A percentile compares a stretch with the other conserved stretches of the same genome.
Conservation (phyloP, 176 grass and related monocot genomes). For the Eleusine coracana region DNA sequence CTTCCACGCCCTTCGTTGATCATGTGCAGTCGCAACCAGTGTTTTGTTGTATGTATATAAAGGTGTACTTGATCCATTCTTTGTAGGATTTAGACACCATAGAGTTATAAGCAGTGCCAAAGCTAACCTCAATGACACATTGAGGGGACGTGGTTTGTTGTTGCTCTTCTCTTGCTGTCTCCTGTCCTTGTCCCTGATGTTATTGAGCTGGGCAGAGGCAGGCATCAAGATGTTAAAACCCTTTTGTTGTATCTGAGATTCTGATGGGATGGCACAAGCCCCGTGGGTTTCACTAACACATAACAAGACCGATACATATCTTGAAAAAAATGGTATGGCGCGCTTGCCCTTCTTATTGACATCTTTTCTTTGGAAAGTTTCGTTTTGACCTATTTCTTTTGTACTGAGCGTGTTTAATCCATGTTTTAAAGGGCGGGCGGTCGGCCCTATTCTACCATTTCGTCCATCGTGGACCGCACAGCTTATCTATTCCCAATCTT, state of each 20-base stretch:
- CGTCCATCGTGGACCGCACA: too few relatives aligned
- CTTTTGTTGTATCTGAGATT: slow-evolving; percentile 33
- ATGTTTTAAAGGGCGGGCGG: too few relatives aligned
- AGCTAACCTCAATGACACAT: slow-evolving; percentile 49
- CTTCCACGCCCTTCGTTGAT: slow-evolving; percentile 47
- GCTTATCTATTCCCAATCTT: too few relatives aligned
- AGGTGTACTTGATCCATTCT: slow-evolving; percentile 84
- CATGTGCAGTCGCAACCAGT: slow-evolving; percentile 60
- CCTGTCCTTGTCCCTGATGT: slow-evolving; percentile 35
- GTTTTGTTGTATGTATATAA: slow-evolving; percentile 80
- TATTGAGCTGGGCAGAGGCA: slow-evolving; percentile 33
- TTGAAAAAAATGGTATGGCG: not conserved
- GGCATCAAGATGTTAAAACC: slow-evolving; percentile 17
- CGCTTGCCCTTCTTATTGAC: not conserved
- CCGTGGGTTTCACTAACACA: slow-evolving; percentile 34
- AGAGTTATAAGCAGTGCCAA: slow-evolving; percentile 46
- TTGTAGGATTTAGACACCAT: slow-evolving; percentile 82
- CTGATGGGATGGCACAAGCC: slow-evolving; percentile 20
- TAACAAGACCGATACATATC: slow-evolving; percentile 1
- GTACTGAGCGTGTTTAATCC: too few relatives aligned
- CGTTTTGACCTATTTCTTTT: too few relatives aligned
- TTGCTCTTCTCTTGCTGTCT: slow-evolving; percentile 7
- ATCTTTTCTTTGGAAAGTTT: too few relatives aligned
- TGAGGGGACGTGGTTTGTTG: slow-evolving; percentile 40
- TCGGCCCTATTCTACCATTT: too few relatives aligned